Conservation (phyloP, 495 filamentous ascomycete genomes). For the Penicillium lividum region DNA sequence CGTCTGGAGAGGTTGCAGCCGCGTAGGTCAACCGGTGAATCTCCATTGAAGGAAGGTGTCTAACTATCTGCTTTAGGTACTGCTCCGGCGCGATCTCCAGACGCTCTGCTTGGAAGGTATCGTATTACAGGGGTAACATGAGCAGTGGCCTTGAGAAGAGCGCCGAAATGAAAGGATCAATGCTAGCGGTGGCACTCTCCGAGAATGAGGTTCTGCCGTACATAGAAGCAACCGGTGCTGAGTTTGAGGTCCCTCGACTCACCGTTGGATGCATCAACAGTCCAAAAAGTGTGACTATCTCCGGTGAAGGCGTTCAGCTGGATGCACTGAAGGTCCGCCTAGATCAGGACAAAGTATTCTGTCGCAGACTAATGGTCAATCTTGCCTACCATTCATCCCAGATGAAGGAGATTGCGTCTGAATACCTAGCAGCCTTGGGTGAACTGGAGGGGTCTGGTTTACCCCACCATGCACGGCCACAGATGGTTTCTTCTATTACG, state of each 20-base stretch:
- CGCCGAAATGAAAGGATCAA: neutral
- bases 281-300: neutral
- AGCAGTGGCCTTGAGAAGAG: neutral
- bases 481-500: neutral
- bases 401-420: neutral
- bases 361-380: neutral
- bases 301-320: neutral
- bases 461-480: no score
- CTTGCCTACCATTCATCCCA: neutral
- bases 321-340: neutral
- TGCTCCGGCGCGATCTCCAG: neutral
- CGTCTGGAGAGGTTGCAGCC: constrained; percentile 58
- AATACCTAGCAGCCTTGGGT: neutral
- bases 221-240: neutral
- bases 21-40: constrained; percentile 8
- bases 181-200: neutral
- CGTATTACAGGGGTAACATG: neutral
- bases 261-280: neutral
- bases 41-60: no score
- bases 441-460: no score
- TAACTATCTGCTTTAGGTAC: constrained; percentile 18
- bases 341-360: neutral
- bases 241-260: neutral
- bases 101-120: neutral
- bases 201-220: neutral